Conservation (phyloP, 305 asterid species). For the Fraxinus ornus region DNA sequence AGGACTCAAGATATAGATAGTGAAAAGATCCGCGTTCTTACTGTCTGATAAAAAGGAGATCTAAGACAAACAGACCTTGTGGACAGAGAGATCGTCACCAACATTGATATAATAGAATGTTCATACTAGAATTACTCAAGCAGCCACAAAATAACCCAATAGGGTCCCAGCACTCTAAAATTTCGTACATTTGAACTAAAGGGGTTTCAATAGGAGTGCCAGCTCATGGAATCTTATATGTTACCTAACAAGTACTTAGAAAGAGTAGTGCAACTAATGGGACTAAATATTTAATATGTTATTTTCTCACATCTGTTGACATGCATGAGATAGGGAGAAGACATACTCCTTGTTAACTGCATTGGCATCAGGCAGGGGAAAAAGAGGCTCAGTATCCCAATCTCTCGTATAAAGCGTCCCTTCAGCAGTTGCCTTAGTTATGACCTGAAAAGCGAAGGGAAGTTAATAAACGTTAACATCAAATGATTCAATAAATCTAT, state of each 20-base stretch:
- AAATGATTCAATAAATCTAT: slow-evolving; percentile 1
- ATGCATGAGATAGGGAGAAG: slow-evolving; percentile 22
- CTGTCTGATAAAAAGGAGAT: not conserved
- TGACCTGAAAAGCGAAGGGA: slow-evolving; percentile 49
- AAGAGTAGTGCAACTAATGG: not conserved
- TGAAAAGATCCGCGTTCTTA: not conserved
- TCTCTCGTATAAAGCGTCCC: slow-evolving; percentile 72
- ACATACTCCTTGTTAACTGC: slow-evolving; percentile 59
- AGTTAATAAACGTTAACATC: slow-evolving; percentile 13
- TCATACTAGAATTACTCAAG: not conserved
- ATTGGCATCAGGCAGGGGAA: slow-evolving; percentile 58
- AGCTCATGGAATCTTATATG: not conserved
- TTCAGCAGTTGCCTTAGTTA: slow-evolving; percentile 79
- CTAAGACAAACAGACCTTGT: not conserved
- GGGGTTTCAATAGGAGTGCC: not conserved
- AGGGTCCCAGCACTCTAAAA: not conserved
- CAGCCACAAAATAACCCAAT: not conserved
- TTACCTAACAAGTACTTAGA: not conserved
- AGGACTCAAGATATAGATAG: not conserved
- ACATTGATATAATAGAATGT: not conserved
- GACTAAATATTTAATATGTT: not conserved
- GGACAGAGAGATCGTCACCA: not conserved
- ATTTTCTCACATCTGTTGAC: slow-evolving; percentile 19
- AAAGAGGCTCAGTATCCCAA: slow-evolving; percentile 94
- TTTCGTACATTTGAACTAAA: not conserved